Evolutionary conservation across 1,284 basidiomycete species (phyloP).

Genomic region (Tausonia pullulans): DNA sequence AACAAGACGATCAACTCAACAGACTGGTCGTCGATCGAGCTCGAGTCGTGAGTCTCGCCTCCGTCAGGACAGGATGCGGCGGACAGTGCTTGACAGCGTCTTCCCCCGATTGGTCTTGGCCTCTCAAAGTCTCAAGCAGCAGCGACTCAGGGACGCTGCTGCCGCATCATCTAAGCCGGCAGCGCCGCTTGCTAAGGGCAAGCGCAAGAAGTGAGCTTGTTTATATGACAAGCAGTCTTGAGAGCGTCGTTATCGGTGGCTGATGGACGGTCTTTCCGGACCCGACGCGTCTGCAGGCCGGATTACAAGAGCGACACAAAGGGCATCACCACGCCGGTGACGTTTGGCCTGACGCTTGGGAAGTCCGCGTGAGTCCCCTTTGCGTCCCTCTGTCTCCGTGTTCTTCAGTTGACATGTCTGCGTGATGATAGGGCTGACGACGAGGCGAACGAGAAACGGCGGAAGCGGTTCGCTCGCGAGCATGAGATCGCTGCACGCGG

Average conservation of each 20-base stretch:
- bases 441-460: constrained; percentile 19
- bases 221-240: too few relatives aligned
- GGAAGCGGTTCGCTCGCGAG: constrained; percentile 21
- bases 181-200: neutral
- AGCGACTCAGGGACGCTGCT: constrained; percentile 4
- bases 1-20: constrained; percentile 31
- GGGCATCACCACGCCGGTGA: neutral
- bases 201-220: constrained; percentile 12
- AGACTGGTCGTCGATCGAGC: constrained; percentile 32
- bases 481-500: constrained; percentile 13
- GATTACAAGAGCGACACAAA: neutral
- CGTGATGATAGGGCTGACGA: constrained; percentile 11
- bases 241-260: too few relatives aligned
- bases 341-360: neutral
- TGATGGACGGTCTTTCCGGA: too few relatives aligned
- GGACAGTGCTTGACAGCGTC: too few relatives aligned
- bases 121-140: constrained; percentile 8
- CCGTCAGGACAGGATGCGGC: too few relatives aligned
- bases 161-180: too few relatives aligned
- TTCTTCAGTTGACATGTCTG: neutral
- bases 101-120: too few relatives aligned
- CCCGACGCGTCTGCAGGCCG: too few relatives aligned
- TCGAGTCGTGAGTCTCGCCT: constrained; percentile 27
- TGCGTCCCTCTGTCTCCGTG: neutral
- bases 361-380: neutral